Base-by-base conservation (phyloP, 1,139 yeast species). In the Geotrichum macrosporum region DNA sequence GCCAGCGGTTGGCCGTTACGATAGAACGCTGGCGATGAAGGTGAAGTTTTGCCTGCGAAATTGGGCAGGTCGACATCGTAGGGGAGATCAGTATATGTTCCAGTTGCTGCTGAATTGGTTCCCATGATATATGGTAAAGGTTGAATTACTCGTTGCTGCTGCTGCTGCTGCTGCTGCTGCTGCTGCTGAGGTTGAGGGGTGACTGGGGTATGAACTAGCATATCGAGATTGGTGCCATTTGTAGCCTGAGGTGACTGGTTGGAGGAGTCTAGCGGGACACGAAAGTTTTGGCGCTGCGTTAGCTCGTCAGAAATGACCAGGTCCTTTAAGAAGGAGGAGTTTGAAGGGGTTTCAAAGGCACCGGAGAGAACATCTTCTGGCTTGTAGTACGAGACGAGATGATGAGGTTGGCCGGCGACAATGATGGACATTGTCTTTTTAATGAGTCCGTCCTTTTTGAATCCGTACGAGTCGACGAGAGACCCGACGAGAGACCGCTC, bases 361-460 rank as follows among this genome's bases (percentile, higher is more conserved):
- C 81, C 80, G 35, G 70, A 69, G 44, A 78, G 61, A 3, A 86
- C 92, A 61, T 88, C 95, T 37, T 78, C 77, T 0, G 87, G 81
- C 47, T 76, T 72, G 60, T 86, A 88, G 64, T 88, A 88, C 16
- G 89, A 80, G 5, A 88, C 80, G 46, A 88, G 66, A 61, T 89
- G 96, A 48, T 84, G 76, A 9, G 57, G 62, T 40, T 60, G 56
- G 32, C 69, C 67, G 44, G 63, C 56, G 48, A 68, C 59, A 3
- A 77, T 75, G 15, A 87, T 70, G 4, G 89, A 79, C 54, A 88
- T 71, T 0, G 96, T 85, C 63, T 87, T 87, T 64, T 88, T 88
- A 51, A 87, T 78, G 41, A 88, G 72, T 0, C 95, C 95, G 48
- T 78, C 77, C 48, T 81, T 84, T 59, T 81, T 81, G 60, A 82